phyloP scores from a whole-genome alignment of 1,284 basidiomycete species.

The Leccinum angustisporum region DNA sequence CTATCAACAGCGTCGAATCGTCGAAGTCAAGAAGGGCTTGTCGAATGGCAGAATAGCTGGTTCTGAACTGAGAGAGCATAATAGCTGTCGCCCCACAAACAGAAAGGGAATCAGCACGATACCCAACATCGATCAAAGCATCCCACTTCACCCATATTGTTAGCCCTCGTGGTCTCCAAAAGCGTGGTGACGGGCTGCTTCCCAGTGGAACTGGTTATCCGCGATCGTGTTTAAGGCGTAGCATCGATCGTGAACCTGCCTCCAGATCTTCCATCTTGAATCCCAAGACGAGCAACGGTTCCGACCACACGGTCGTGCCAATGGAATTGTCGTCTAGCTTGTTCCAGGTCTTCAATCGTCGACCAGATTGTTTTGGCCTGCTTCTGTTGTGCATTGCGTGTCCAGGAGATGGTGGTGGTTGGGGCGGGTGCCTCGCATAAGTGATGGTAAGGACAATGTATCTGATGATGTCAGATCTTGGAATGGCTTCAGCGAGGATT shows the following conservation, averaged over 20 bases:
- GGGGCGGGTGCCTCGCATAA: no score
- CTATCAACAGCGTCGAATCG: conserved; percentile 63
- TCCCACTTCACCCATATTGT: conserved; percentile 66
- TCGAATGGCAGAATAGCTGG: conserved; percentile 62
- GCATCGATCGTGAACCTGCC: conserved; percentile 71
- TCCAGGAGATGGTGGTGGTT: conserved; percentile 11
- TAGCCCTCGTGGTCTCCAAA: conserved; percentile 79
- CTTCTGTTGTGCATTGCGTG: conserved; percentile 36
- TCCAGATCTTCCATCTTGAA: conserved; percentile 74
- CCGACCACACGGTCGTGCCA: conserved; percentile 69
- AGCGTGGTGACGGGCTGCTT: conserved; percentile 67
- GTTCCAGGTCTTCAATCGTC: conserved; percentile 82
- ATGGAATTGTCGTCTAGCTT: conserved; percentile 57
- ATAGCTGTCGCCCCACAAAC: conserved; percentile 51
- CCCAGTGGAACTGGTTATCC: conserved; percentile 44
- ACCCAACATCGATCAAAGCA: neutral
- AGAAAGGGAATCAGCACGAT: conserved; percentile 13
- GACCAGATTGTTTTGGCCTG: conserved; percentile 34
- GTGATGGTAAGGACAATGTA: no score
- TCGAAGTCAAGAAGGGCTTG: conserved; percentile 69
- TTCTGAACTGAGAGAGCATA: conserved; percentile 76
- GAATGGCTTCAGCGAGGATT: no score
- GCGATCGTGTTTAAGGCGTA: conserved; percentile 42
- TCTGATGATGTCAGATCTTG: no score
- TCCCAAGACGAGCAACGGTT: conserved; percentile 42